Evolutionary conservation across 2,329 filamentous ascomycete genomes (phyloP).

Genomic region (Paraphaeosphaeria minitans): DNA sequence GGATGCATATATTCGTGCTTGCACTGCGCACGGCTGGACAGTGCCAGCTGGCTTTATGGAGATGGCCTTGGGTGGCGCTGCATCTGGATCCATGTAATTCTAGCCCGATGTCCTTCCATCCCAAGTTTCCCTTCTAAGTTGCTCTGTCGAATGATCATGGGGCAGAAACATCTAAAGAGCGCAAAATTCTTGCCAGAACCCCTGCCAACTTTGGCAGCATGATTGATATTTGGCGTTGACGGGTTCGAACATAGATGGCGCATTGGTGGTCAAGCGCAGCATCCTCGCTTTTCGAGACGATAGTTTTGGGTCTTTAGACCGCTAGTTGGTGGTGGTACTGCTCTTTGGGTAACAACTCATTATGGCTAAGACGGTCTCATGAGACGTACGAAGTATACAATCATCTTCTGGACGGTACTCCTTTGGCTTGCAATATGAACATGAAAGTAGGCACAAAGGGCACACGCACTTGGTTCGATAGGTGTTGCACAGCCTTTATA

Average conservation of each 20-base stretch:
- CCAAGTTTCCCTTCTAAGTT: background rate
- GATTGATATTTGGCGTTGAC: background rate
- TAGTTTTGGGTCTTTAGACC: background rate
- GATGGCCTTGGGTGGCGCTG: slow-evolving; percentile 48
- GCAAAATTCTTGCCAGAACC: background rate
- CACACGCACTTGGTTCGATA: background rate
- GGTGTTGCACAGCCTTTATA: background rate
- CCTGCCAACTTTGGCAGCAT: background rate
- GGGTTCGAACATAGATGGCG: background rate
- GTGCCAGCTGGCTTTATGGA: slow-evolving; percentile 67
- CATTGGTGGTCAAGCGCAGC: background rate
- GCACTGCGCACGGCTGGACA: slow-evolving; percentile 71
- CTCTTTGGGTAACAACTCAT: background rate
- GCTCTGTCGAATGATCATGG: background rate
- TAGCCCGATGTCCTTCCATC: background rate
- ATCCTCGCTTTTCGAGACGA: background rate
- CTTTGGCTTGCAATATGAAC: background rate
- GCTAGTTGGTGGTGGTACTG: background rate
- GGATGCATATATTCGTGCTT: slow-evolving; percentile 73
- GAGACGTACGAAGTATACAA: background rate
- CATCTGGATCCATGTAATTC: background rate
- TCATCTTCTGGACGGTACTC: background rate
- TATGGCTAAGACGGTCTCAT: background rate
- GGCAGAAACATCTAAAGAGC: background rate
- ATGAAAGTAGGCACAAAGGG: background rate